phyloP scores from a whole-genome alignment of 2,329 filamentous ascomycete species.

The Curvularia eragrostidis region DNA sequence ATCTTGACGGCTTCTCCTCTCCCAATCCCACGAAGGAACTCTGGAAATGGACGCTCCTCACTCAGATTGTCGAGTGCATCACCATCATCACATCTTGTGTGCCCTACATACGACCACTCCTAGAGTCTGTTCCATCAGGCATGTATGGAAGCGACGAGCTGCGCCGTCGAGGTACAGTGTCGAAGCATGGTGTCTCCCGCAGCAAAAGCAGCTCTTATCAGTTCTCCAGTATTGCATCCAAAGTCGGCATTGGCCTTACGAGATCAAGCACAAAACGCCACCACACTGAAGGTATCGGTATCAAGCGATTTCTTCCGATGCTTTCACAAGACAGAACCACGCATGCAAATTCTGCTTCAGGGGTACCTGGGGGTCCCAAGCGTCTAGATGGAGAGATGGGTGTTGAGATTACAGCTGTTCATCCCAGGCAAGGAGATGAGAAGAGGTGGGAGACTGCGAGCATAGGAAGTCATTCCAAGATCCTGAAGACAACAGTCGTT shows the following conservation, averaged over 20 bases:
- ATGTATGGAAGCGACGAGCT: slow-evolving; percentile 44
- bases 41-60: slow-evolving; percentile 46
- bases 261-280: slow-evolving; percentile 25
- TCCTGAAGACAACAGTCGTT: slow-evolving; percentile 47
- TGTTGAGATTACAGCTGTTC: slow-evolving; percentile 41
- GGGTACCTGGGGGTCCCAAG: slow-evolving; percentile 42
- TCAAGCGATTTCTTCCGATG: slow-evolving; percentile 42
- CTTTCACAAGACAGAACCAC: slow-evolving; percentile 37
- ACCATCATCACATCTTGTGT: slow-evolving; percentile 47
- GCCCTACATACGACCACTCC: slow-evolving; percentile 45
- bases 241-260: slow-evolving; percentile 1
- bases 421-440: slow-evolving; percentile 20
- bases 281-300: slow-evolving; percentile 24
- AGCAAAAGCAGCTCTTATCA: slow-evolving; percentile 42
- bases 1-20: slow-evolving; percentile 36
- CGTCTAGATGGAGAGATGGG: slow-evolving; percentile 40
- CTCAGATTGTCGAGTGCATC: slow-evolving; percentile 45
- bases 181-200: slow-evolving; percentile 37
- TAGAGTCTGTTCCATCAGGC: slow-evolving; percentile 43
- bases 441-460: slow-evolving; percentile 45
- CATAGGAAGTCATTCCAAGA: slow-evolving; percentile 43
- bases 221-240: slow-evolving; percentile 29
- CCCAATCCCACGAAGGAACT: slow-evolving; percentile 37
- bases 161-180: slow-evolving; percentile 40
- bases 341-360: slow-evolving; percentile 44